Evolutionary conservation across 1,284 basidiomycete species (phyloP), one percentile per base, ranked within the genome.

Genomic region (Tylopilus sp.): DNA sequence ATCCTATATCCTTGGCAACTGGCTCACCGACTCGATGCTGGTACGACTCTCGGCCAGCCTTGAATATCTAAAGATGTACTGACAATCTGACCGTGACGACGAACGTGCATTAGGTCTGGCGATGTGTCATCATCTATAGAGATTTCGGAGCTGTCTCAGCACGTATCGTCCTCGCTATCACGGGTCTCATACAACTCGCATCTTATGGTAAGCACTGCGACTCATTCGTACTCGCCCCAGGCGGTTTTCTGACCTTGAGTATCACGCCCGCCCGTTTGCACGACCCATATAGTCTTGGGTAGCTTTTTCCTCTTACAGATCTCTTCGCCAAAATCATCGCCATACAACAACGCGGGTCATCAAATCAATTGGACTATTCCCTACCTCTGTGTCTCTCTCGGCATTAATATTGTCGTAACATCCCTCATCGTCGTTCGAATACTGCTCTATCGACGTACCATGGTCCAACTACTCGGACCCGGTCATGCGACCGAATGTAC

Each of bases 1-100:
- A 0, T 50, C 57, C 3, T 69, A 56, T 39, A 51, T 66, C 11
- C 46, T 71, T 24, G 55, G 59, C 1, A 63, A 66, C 37, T 69
- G 61, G 61, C 50, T 69, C 21, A 55, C 63, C 2, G 65, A 71
- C 39, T 60, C 58, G 4, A 46, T 70, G 17, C 46, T 70, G 54
- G 69, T 65, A 45, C 56, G 52, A 7, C 46, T 26, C n/a, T 42
- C 26, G 26, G 26, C 26, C 26, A 7, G 26, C 8, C 6, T 29
- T 17, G 21, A 9, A 7, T 35, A n/a, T 34, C 14, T 33, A 12
- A n/a, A 39, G 7, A 39, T 14, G 6, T 15, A 9, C 26, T 40
- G 17, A 50, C 15, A 7, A 8, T n/a, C 10, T 37, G 21, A 40
- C 38, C 12, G 2, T 18, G 3, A 51, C 17, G 14, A 3, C 7